Evolutionary conservation across 75 land plant species (phyloP), one percentile per base, ranked within the genome.

Genomic region (Pinus tabuliformis): DNA sequence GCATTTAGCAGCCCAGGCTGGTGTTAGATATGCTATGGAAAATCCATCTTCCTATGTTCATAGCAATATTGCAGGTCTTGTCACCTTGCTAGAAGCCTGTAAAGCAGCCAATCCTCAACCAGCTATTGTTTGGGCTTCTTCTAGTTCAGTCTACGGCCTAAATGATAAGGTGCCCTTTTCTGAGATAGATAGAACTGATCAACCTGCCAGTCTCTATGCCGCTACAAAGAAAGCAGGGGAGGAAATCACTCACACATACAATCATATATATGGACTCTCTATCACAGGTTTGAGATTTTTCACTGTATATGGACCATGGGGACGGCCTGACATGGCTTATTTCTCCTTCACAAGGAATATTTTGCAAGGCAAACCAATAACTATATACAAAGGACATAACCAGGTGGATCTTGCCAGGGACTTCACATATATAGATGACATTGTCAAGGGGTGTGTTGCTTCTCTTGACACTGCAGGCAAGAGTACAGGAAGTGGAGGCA

Each of bases 181-280:
- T 13, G 95, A 93, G 65, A 58, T 64, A 12, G 92, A 92, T 66
- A 78, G 90, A 72, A 93, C 96, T 13, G 96, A 93, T 68, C 87
- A 73, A 12, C 96, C 96, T 6, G 94, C 96, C 26, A 91, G 95
- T 58, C 75, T 93, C 2, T 93, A 93, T 74, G 96, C 96, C 5
- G 96, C 95, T 13, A 92, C 95, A 21, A 93, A 93, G 85, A 93
- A 93, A 79, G 95, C 96, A 12, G 95, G 95, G n/a, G 96, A 93
- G 62, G 94, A 82, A 37, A 91, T 93, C 59, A 89, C 91, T 3
- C 96, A 93, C 66, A 80, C 85, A 33, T 93, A 93, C 78, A 93
- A 93, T 75, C 94, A 93, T 61, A 93, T 93, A 4, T 87, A 93
- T 65, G 96, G 96, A 2, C 86, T 93, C 52, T 93, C 96, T 4